phyloP scores from a whole-genome alignment of 768 basidiomycete genomes.

The Agaricus blazei region DNA sequence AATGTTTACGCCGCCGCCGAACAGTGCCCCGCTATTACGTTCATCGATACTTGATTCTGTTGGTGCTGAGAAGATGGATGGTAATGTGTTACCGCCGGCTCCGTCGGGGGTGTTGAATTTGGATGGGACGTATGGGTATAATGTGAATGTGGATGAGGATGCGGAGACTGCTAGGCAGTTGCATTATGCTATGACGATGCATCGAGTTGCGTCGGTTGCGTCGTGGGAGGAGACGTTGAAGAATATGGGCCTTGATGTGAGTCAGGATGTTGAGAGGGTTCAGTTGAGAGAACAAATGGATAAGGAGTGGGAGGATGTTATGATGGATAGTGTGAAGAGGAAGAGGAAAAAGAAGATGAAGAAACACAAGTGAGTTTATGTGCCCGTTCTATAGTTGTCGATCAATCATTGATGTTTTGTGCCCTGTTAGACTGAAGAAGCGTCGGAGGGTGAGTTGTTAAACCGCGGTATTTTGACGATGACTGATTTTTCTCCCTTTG shows the following conservation, averaged over 20 bases:
- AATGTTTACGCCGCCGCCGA: constrained; percentile 35
- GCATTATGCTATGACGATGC: constrained; percentile 68
- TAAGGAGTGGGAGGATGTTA: constrained; percentile 57
- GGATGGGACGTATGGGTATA: constrained; percentile 23
- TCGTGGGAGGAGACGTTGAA: constrained; percentile 68
- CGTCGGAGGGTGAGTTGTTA: constrained; percentile 65
- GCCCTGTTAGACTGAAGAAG: constrained; percentile 69
- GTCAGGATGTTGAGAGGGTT: constrained; percentile 43
- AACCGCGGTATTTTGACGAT: neutral
- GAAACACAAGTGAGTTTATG: constrained; percentile 83
- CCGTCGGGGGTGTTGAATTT: constrained; percentile 13
- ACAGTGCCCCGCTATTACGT: constrained; percentile 18
- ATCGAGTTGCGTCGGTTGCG: constrained; percentile 52
- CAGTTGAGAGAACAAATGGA: constrained; percentile 49
- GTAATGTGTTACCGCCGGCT: constrained; percentile 14
- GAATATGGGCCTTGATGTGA: constrained; percentile 55
- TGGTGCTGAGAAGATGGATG: neutral
- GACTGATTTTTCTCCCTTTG: neutral
- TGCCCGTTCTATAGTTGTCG: neutral
- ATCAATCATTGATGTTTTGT: neutral
- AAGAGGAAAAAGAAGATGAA: constrained; percentile 93
- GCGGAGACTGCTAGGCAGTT: constrained; percentile 78
- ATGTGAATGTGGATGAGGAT: constrained; percentile 60
- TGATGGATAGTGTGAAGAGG: constrained; percentile 78
- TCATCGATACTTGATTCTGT: constrained; percentile 2